These are phyloP conservation scores for Sungouiella thailandica DNA, from an alignment of 805 yeast species.

Conservation along the genomic window DNA sequence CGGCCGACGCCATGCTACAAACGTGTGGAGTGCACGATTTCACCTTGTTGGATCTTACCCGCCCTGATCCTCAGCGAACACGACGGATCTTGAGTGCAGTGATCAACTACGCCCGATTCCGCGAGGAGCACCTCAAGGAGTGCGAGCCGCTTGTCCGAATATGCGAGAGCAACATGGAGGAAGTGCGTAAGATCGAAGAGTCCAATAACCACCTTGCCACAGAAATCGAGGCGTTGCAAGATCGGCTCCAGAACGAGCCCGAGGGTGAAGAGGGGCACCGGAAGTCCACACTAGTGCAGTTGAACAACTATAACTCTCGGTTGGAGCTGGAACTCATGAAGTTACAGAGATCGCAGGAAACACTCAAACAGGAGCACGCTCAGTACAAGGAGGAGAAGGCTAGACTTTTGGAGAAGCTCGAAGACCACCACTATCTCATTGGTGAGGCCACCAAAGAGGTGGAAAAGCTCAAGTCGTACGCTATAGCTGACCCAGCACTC, in stretches of 20 bases:
- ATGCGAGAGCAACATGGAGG: constrained; percentile 46
- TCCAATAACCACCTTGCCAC: constrained; percentile 13
- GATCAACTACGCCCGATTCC: constrained; percentile 77
- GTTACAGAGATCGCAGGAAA: constrained; percentile 59
- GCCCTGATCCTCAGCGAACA: constrained; percentile 69
- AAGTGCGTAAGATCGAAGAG: constrained; percentile 26
- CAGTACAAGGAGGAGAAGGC: constrained; percentile 60
- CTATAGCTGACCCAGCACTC: constrained; percentile 55
- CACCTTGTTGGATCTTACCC: constrained; percentile 63
- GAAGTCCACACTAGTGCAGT: constrained; percentile 36
- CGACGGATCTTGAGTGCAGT: constrained; percentile 72
- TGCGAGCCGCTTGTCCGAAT: constrained; percentile 57
- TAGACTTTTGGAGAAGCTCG: constrained; percentile 52
- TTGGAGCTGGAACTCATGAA: constrained; percentile 59
- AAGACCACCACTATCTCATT: constrained; percentile 53
- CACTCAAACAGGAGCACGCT: constrained; percentile 54
- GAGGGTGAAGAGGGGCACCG: constrained; percentile 18
- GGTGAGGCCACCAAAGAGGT: constrained; percentile 54
- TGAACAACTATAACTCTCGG: constrained; percentile 43
- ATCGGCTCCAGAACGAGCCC: constrained; percentile 30
- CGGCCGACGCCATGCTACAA: constrained; percentile 56
- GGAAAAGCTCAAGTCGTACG: constrained; percentile 55
- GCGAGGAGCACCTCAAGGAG: constrained; percentile 71
- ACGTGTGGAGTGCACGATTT: constrained; percentile 79
- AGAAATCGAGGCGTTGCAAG: constrained; percentile 6